Conservation (phyloP, 495 filamentous ascomycete genomes). For the Penicillium parvum region DNA sequence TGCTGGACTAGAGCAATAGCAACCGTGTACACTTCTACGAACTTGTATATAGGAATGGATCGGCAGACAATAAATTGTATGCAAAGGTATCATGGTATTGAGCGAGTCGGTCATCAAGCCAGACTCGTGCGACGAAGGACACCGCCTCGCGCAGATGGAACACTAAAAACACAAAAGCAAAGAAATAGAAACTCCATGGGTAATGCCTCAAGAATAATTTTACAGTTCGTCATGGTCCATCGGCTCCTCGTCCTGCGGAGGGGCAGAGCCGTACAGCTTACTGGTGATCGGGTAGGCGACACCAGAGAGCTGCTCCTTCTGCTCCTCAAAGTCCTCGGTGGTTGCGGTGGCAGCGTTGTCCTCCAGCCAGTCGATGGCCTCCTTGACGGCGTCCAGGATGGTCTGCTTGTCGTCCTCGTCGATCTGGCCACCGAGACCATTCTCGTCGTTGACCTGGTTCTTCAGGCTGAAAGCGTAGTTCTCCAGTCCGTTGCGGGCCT, state of each 20-base stretch:
- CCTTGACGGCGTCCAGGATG: slow-evolving; percentile 94
- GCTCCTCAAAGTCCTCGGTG: slow-evolving; percentile 96
- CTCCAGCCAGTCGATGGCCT: slow-evolving; percentile 94
- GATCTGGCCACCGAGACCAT: slow-evolving; percentile 96
- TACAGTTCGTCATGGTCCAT: slow-evolving; percentile 88
- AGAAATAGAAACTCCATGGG: slow-evolving; percentile 38
- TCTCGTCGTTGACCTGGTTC: slow-evolving; percentile 98
- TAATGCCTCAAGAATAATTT: slow-evolving; percentile 43
- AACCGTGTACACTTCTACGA: neutral
- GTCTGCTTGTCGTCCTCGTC: slow-evolving; percentile 98
- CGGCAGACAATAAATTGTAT: neutral
- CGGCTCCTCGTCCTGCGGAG: slow-evolving; percentile 65
- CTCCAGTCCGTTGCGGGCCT: slow-evolving; percentile 92
- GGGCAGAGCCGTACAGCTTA: slow-evolving; percentile 76
- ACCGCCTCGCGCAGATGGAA: slow-evolving; percentile 12
- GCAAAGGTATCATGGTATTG: slow-evolving; percentile 37
- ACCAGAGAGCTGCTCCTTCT: slow-evolving; percentile 96
- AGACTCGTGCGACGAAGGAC: slow-evolving; percentile 15
- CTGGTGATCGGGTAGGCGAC: slow-evolving; percentile 98
- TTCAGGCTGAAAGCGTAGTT: slow-evolving; percentile 97
- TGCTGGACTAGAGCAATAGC: neutral
- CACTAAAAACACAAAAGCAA: slow-evolving; percentile 24
- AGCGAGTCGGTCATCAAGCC: slow-evolving; percentile 11
- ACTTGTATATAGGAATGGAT: neutral
- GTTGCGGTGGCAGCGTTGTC: slow-evolving; percentile 85